A percentile compares a stretch with the other conserved stretches of the same genome.
Evolutionary conservation across 2,329 filamentous ascomycete genomes (phyloP).

Genomic region (Aspergillus ibericus): DNA sequence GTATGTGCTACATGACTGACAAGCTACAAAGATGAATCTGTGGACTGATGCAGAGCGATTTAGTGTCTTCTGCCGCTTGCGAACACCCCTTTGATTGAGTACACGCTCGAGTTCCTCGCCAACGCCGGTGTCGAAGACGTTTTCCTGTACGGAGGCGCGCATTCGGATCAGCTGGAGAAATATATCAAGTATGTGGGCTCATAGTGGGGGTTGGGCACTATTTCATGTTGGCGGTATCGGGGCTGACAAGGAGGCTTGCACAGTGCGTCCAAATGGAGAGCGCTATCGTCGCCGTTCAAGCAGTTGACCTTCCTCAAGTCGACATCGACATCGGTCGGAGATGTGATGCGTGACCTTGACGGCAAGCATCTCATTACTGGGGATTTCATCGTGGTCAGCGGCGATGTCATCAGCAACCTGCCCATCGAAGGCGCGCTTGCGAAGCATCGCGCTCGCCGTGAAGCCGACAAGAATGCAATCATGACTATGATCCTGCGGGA

Average conservation of each 20-base stretch:
- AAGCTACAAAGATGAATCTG: not conserved
- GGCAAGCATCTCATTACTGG: slow-evolving; percentile 79
- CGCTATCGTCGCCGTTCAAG: slow-evolving; percentile 75
- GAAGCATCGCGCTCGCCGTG: slow-evolving; percentile 75
- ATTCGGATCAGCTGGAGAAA: slow-evolving; percentile 81
- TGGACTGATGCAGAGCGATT: slow-evolving; percentile 2
- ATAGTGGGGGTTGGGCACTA: not conserved
- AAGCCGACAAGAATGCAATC: slow-evolving; percentile 87
- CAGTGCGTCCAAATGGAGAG: slow-evolving; percentile 70
- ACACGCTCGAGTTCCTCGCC: slow-evolving; percentile 93
- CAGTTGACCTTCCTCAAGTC: slow-evolving; percentile 83
- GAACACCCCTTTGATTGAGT: slow-evolving; percentile 94
- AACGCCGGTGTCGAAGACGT: slow-evolving; percentile 95
- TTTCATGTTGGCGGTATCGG: not conserved
- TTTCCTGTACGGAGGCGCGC: slow-evolving; percentile 85
- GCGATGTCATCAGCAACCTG: slow-evolving; percentile 88
- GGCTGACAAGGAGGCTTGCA: slow-evolving; percentile 5
- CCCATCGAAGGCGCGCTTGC: slow-evolving; percentile 76
- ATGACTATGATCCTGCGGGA: slow-evolving; percentile 94
- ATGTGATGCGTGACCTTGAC: slow-evolving; percentile 92
- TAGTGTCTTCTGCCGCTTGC: slow-evolving; percentile 91
- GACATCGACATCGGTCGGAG: slow-evolving; percentile 81
- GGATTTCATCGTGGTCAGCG: slow-evolving; percentile 90
- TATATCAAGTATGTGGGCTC: slow-evolving; percentile 64
- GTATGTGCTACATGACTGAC: slow-evolving; percentile 51